Evolutionary conservation across 305 asterid genomes (phyloP).

Genomic region (Fraxinus platypoda): DNA sequence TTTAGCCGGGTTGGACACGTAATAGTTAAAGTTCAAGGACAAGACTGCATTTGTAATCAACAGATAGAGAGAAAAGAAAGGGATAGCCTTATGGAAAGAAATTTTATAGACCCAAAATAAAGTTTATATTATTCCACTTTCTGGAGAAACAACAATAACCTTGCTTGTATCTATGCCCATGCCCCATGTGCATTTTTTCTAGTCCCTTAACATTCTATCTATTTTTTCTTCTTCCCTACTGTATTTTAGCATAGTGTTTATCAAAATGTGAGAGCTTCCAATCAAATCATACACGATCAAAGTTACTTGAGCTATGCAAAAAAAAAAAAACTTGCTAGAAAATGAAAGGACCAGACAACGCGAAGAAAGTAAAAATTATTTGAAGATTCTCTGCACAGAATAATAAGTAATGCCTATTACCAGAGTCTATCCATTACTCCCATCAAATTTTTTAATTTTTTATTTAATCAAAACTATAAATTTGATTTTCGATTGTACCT

Average conservation of each 20-base stretch:
- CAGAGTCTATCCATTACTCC: background rate
- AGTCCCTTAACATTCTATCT: background rate
- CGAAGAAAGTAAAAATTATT: background rate
- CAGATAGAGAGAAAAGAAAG: background rate
- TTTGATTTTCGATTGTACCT: slow-evolving; percentile 42
- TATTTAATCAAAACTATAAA: background rate
- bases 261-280: background rate
- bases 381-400: background rate
- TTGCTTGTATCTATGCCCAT: background rate
- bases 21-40: background rate
- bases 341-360: background rate
- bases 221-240: background rate
- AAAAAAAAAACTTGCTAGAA: background rate
- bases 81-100: background rate
- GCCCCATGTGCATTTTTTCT: background rate
- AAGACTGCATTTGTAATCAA: background rate
- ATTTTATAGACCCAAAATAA: background rate
- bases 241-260: background rate
- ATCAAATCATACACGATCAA: background rate
- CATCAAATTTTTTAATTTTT: background rate
- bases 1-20: background rate
- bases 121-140: background rate
- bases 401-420: background rate
- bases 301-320: background rate
- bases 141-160: background rate